Conservation (phyloP, 192 early-diverging fungal species). For the Coemansia furcata region DNA sequence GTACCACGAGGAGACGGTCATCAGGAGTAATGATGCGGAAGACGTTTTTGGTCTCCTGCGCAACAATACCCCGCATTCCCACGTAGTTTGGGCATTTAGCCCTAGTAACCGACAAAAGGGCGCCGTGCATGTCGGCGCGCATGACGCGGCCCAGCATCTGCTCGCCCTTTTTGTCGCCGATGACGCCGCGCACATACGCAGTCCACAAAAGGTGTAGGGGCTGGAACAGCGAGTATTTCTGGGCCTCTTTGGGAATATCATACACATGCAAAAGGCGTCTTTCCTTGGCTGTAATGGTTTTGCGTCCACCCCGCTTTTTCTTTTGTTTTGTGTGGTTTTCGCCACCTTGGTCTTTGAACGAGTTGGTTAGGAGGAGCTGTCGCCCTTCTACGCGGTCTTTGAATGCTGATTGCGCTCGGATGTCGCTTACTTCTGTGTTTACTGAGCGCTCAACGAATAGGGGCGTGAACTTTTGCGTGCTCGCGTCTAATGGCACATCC, state of each 20-base stretch:
- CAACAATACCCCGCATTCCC: constrained; percentile 74
- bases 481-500: constrained; percentile 25
- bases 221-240: constrained; percentile 59
- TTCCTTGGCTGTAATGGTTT: constrained; percentile 60
- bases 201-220: constrained; percentile 78
- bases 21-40: constrained; percentile 73
- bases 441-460: constrained; percentile 28
- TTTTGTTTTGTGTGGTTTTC: neutral
- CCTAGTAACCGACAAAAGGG: constrained; percentile 66
- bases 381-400: constrained; percentile 39
- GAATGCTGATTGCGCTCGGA: constrained; percentile 12
- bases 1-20: constrained; percentile 64
- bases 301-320: constrained; percentile 34
- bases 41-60: constrained; percentile 87
- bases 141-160: constrained; percentile 24
- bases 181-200: constrained; percentile 68
- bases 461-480: constrained; percentile 19
- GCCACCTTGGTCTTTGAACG: constrained; percentile 20
- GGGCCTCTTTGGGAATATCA: constrained; percentile 60
- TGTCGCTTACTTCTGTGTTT: constrained; percentile 14
- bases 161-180: constrained; percentile 33
- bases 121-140: constrained; percentile 88
- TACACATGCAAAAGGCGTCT: constrained; percentile 59
- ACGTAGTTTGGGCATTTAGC: constrained; percentile 79
- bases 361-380: constrained; percentile 36